Evolutionary conservation across 495 filamentous ascomycete genomes (phyloP), one percentile per base, ranked within the genome.

Genomic region (Daldinia bambusicola): DNA sequence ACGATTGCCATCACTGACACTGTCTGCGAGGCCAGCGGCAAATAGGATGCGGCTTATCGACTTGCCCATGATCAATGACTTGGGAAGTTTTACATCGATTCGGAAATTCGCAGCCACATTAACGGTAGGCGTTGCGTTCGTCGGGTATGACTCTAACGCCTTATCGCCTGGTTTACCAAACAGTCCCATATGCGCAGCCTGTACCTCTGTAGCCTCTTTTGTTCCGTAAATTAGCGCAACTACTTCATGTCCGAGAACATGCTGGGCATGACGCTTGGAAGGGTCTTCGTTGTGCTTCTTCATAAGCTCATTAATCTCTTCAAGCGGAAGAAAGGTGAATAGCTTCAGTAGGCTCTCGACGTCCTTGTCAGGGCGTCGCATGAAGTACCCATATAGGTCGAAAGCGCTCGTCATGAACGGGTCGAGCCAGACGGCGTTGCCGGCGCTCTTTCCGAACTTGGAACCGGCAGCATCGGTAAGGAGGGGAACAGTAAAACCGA

Each of bases 401-500:
- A 94, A 98, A 0, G 88, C 79, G 22, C 86, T 88, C 0, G 95
- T 97, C 85, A 92, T 86, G 69, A 88, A 89, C 58, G 80, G 84
- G 77, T 97, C 93, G 2, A 99, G 87, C 95, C 95, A 98, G 20
- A 99, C 81, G 2, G 96, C 94, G 77, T 98, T 98, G 13, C 93
- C 95, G 16, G 94, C 91, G 60, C 91, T 96, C 79, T 99, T 99
- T 16, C 95, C 95, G 75, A 98, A 94, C 79, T 99, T 99, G 74
- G 86, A 88, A 3, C 96, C 96, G 2, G 89, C 87, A 2, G 93
- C 82, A 8, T 93, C 93, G 0, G 94, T 97, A 45, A 99, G 83
- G 1, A 99, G 85, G 0, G 95, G 96, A 2, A 92, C 92, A 0
- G 95, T 98, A 58, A 98, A 89, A 2, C 95, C 95, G 67, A 92